Conservation (phyloP, 2,329 filamentous ascomycete species). For the Alternaria postmessia region DNA sequence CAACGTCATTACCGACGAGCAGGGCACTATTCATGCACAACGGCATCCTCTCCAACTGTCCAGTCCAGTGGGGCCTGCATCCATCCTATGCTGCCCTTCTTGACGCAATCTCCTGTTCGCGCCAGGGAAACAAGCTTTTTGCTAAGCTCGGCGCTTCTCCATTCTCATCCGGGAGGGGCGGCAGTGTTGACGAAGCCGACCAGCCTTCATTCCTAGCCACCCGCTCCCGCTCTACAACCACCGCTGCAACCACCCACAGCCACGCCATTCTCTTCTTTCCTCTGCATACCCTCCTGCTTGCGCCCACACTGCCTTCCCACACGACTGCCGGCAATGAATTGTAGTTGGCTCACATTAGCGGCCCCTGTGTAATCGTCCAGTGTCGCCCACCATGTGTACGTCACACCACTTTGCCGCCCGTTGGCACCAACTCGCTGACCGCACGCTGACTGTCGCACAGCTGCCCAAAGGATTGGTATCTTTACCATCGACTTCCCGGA, state of each 20-base stretch:
- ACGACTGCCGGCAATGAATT: conserved; percentile 25
- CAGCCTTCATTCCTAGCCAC: conserved; percentile 28
- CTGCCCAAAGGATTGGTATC: conserved; percentile 45
- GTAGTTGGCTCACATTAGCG: conserved; percentile 14
- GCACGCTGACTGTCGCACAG: conserved; percentile 27
- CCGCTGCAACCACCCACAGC: neutral
- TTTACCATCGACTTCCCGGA: conserved; percentile 51
- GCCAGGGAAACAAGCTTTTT: conserved; percentile 34
- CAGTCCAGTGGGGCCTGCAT: neutral
- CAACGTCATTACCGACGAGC: conserved; percentile 1
- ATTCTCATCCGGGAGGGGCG: conserved; percentile 10
- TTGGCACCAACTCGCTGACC: neutral
- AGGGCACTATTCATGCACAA: conserved; percentile 3
- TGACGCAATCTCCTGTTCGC: conserved; percentile 12
- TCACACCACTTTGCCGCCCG: conserved; percentile 28
- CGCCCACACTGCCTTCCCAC: neutral
- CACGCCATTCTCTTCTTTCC: neutral
- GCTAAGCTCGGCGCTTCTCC: conserved; percentile 28
- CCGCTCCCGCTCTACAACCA: conserved; percentile 4
- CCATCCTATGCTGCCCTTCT: neutral
- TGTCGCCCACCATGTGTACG: conserved; percentile 51
- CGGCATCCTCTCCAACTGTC: neutral
- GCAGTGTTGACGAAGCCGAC: conserved; percentile 15
- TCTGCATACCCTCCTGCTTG: neutral
- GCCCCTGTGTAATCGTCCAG: conserved; percentile 23